These are phyloP conservation scores for Karstenula rhodostoma DNA, from an alignment of 2,329 filamentous ascomycete species.

Conservation along the genomic window DNA sequence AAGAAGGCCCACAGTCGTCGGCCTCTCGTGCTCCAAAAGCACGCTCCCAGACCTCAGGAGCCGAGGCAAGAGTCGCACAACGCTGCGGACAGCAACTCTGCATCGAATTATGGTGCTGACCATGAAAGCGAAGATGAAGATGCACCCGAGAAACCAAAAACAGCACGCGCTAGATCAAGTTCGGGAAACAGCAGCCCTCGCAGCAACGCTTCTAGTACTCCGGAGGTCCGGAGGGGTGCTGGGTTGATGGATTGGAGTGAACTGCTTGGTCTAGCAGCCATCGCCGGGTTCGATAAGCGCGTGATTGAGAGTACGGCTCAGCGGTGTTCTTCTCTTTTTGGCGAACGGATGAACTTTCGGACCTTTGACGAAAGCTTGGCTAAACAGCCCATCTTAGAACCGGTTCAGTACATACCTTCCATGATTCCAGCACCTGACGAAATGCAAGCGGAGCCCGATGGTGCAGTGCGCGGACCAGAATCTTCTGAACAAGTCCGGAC, in stretches of 20 bases:
- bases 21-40: background rate
- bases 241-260: slow-evolving; percentile 77
- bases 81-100: slow-evolving; percentile 47
- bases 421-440: slow-evolving; percentile 29
- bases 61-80: slow-evolving; percentile 2
- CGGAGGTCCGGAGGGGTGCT: slow-evolving; percentile 22
- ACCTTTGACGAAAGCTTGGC: slow-evolving; percentile 58
- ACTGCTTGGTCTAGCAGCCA: slow-evolving; percentile 77
- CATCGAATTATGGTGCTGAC: slow-evolving; percentile 46
- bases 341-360: slow-evolving; percentile 72
- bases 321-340: slow-evolving; percentile 79
- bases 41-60: slow-evolving; percentile 2
- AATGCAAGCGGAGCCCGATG: background rate
- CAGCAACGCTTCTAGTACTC: slow-evolving; percentile 21
- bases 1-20: slow-evolving; percentile 14
- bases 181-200: slow-evolving; percentile 21
- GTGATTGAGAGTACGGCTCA: slow-evolving; percentile 74
- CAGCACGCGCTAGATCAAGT: slow-evolving; percentile 23
- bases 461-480: background rate
- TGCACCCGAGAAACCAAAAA: slow-evolving; percentile 3
- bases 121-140: slow-evolving; percentile 24
- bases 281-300: slow-evolving; percentile 71
- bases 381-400: slow-evolving; percentile 31
- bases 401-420: slow-evolving; percentile 47
- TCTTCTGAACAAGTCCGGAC: background rate